These are phyloP conservation scores for Abelmoschus esculentus DNA, from an alignment of 345 rosid species.

Conservation along the genomic window DNA sequence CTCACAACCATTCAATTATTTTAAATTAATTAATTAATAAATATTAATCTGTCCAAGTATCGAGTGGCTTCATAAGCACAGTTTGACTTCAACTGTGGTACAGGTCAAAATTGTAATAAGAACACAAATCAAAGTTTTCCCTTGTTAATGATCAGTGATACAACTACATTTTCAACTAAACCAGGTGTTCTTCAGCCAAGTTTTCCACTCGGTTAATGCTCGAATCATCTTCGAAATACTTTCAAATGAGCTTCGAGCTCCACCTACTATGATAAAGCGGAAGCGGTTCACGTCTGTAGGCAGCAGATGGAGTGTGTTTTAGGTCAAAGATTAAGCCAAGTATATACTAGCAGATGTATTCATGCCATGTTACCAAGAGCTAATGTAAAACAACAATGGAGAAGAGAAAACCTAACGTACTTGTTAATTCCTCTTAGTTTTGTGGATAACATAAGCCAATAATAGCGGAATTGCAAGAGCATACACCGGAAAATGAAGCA, in stretches of 20 bases:
- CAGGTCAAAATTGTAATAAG: slow-evolving; percentile 1
- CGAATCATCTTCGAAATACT: background rate
- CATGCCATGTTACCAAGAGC: background rate
- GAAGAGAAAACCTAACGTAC: background rate
- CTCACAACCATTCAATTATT: no score
- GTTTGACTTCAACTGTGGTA: background rate
- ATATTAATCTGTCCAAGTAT: background rate
- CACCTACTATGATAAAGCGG: background rate
- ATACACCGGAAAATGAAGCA: slow-evolving; percentile 69
- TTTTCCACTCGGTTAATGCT: background rate
- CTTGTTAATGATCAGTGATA: background rate
- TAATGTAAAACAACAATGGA: background rate
- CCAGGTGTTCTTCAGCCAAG: background rate
- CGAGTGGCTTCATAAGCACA: background rate
- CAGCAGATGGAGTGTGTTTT: background rate
- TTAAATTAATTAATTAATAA: no score
- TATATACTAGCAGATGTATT: background rate
- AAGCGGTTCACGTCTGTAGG: background rate
- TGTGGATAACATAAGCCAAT: slow-evolving; percentile 40
- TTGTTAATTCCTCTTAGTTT: slow-evolving; percentile 35
- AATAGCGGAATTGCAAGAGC: slow-evolving; percentile 54
- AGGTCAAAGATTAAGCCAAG: slow-evolving; percentile 1
- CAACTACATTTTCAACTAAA: background rate
- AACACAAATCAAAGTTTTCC: background rate
- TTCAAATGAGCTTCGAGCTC: background rate